Evolutionary conservation across 306 rosid genomes (phyloP).

Genomic region (Acacia melanoxylon): DNA sequence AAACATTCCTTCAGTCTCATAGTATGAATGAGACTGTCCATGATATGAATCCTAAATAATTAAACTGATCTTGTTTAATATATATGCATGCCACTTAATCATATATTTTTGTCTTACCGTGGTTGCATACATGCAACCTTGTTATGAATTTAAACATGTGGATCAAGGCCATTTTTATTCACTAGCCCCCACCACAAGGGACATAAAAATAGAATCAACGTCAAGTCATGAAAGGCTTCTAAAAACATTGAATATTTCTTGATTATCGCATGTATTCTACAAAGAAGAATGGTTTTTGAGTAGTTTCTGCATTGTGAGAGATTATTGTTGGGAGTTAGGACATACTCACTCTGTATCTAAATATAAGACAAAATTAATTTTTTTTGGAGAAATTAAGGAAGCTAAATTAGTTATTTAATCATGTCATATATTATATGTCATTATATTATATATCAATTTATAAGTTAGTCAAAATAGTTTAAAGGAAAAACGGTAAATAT

Average conservation of each 20-base stretch:
- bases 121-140: neutral
- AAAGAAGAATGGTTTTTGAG: neutral
- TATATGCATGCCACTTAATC: neutral
- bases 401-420: no score
- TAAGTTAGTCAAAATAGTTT: no score
- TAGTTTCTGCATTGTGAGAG: neutral
- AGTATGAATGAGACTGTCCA: neutral
- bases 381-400: no score
- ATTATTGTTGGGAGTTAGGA: neutral
- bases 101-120: neutral
- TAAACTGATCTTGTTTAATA: neutral
- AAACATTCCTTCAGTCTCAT: neutral
- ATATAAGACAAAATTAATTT: no score
- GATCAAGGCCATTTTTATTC: neutral
- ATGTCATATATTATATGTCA: no score
- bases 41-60: neutral
- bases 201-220: neutral
- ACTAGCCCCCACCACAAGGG: neutral
- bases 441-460: no score
- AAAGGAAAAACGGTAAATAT: no score
- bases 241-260: neutral
- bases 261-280: neutral
- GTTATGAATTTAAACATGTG: neutral
- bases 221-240: neutral
- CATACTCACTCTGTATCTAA: no score